phyloP scores from a whole-genome alignment of 2,329 filamentous ascomycete genomes.

The Talaromyces pinophilus region DNA sequence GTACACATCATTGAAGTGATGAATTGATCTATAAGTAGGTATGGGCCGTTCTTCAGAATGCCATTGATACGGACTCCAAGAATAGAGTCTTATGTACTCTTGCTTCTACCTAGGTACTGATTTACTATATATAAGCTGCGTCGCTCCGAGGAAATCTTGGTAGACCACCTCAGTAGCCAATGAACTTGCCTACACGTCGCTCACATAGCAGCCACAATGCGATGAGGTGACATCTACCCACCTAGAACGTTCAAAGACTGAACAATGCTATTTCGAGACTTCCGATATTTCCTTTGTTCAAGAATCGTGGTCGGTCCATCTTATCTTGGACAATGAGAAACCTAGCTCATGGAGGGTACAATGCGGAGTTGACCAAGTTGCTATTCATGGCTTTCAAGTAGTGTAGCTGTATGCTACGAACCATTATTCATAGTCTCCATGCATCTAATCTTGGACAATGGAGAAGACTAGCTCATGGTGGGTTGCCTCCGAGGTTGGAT shows the following conservation, averaged over 20 bases:
- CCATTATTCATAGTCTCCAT: background rate
- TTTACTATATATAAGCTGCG: constrained; percentile 3
- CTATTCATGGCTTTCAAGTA: background rate
- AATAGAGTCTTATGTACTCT: background rate
- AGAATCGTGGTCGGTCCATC: background rate
- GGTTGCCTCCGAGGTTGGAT: background rate
- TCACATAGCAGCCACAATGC: background rate
- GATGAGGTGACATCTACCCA: background rate
- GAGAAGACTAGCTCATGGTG: background rate
- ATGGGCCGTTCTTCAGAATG: background rate
- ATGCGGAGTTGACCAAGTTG: background rate
- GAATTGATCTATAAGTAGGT: background rate
- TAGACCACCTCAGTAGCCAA: background rate
- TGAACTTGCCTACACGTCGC: background rate
- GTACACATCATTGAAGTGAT: background rate
- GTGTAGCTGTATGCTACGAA: no score
- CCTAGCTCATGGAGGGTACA: background rate
- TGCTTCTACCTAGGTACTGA: background rate
- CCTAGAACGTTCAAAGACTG: background rate
- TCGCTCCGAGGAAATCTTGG: background rate
- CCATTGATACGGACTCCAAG: background rate
- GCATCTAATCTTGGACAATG: background rate
- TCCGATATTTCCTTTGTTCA: background rate
- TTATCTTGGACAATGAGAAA: background rate
- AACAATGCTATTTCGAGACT: background rate